These are phyloP conservation scores for Ceratocystis colombiana DNA, from an alignment of 2,329 filamentous ascomycete species.

Conservation along the genomic window DNA sequence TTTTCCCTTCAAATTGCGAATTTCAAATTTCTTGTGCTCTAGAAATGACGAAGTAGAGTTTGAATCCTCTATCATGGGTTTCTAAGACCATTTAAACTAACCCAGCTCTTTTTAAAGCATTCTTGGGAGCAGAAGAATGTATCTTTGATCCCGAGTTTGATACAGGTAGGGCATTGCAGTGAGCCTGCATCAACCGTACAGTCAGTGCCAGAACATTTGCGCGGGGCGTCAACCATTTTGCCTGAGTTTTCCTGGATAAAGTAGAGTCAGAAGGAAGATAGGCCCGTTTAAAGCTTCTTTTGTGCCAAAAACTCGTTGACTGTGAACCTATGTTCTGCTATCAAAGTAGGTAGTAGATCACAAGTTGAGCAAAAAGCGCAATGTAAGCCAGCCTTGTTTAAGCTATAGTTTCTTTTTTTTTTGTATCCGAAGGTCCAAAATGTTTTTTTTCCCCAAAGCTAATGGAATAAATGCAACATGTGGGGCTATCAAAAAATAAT, in stretches of 20 bases:
- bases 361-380: background rate
- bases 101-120: slow-evolving; percentile 98
- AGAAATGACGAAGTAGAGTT: too few species aligned
- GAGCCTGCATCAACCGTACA: slow-evolving; percentile 78
- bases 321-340: background rate
- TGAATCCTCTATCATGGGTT: background rate
- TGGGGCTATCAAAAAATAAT: background rate
- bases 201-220: slow-evolving; percentile 69
- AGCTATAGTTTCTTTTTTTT: background rate
- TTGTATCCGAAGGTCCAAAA: too few species aligned
- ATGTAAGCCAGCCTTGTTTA: background rate
- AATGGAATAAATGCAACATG: background rate
- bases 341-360: background rate
- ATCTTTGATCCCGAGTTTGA: slow-evolving; percentile 76
- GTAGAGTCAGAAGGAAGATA: background rate
- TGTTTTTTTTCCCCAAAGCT: background rate
- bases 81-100: slow-evolving; percentile 38
- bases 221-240: slow-evolving; percentile 44
- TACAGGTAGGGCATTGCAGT: slow-evolving; percentile 87
- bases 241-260: background rate
- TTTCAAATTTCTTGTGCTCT: too few species aligned
- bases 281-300: background rate
- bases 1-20: background rate
- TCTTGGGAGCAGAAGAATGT: slow-evolving; percentile 98
- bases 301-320: background rate